Conservation (phyloP, 2,329 filamentous ascomycete genomes). For the Arthroderma sp. region DNA sequence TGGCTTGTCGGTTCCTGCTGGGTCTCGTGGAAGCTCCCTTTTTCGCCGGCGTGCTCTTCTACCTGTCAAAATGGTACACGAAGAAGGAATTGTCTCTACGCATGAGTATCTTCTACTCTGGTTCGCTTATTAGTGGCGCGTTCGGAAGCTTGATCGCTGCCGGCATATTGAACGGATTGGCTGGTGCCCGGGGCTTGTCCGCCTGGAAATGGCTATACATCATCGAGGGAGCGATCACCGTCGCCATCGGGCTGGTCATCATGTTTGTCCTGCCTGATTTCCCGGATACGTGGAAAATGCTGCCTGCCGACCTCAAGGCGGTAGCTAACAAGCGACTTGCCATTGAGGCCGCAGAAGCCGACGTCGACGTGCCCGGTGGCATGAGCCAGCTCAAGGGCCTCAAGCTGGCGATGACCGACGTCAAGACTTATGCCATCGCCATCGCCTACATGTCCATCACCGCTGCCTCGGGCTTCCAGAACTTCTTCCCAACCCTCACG, state of each 20-base stretch:
- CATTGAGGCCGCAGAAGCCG: conserved; percentile 40
- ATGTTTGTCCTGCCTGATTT: conserved; percentile 31
- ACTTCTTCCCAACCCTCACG: conserved; percentile 46
- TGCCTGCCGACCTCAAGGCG: conserved; percentile 35
- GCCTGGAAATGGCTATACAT: conserved; percentile 34
- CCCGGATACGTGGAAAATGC: conserved; percentile 35
- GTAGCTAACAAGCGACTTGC: conserved; percentile 40
- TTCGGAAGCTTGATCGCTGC: conserved; percentile 46
- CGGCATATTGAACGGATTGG: conserved; percentile 36
- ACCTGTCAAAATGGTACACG: conserved; percentile 43
- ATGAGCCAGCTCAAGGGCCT: conserved; percentile 40
- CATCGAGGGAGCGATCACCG: conserved; percentile 29
- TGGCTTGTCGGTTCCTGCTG: conserved; percentile 37
- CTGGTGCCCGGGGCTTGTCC: conserved; percentile 24
- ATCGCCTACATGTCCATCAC: conserved; percentile 40
- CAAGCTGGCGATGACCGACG: conserved; percentile 41
- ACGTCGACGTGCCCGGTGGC: conserved; percentile 38
- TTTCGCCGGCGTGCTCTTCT: conserved; percentile 38
- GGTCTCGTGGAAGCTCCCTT: conserved; percentile 39
- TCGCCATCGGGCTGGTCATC: conserved; percentile 25
- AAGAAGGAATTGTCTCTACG: conserved; percentile 41
- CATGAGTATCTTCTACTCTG: conserved; percentile 43
- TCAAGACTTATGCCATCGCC: conserved; percentile 37
- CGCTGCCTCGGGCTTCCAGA: conserved; percentile 42
- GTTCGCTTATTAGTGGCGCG: conserved; percentile 38